Evolutionary conservation across 1,139 yeast species (phyloP), one percentile per base, ranked within the genome.

Genomic region (Taphrina populina): DNA sequence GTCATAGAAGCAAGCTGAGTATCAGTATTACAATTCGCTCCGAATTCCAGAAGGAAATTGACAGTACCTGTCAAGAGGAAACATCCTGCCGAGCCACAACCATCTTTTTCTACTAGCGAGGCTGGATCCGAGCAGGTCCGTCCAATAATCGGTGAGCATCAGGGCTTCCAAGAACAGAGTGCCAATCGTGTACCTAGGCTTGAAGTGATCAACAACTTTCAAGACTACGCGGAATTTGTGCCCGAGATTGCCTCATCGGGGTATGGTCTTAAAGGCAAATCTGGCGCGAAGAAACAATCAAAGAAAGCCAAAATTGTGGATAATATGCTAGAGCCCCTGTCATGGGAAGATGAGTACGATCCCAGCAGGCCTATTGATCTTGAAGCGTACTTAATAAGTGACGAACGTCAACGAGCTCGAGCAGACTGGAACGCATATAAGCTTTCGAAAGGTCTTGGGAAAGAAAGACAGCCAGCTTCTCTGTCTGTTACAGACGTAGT

Each of bases 301-400:
- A 49, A 49, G 21, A 39, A 13, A 21, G 11, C 35, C 3, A 29
- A 37, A 6, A 11, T 11, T 11, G 19, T 5, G 24, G 11, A 11
- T 2, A 26, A 10, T n/a, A 15, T 21, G 30, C 26, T 39, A 21
- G 21, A 29, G 21, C 4, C 46, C 11, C 44, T 32, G 3, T 13
- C 35, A 2, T 49, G 54, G 54, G 40, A 33, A 2, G 54, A 40
- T 21, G 36, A 41, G 11, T 49, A 49, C 33, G 54, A 49, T 10
- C 46, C 46, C 6, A 13, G 24, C 13, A 32, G 39, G 10, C 54
- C 54, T 6, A 39, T 39, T 13, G 54, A 49, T 11, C 30, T 49
- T 23, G 36, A 32, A 10, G 40, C 37, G n/a, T 49, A 33, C 26
- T 40, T 49, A 2, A 30, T n/a, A 4, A 49, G 54, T 17, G 46